These are phyloP conservation scores for Saxispiralis lemnorum DNA, from an alignment of 495 filamentous ascomycete genomes.

Conservation along the genomic window DNA sequence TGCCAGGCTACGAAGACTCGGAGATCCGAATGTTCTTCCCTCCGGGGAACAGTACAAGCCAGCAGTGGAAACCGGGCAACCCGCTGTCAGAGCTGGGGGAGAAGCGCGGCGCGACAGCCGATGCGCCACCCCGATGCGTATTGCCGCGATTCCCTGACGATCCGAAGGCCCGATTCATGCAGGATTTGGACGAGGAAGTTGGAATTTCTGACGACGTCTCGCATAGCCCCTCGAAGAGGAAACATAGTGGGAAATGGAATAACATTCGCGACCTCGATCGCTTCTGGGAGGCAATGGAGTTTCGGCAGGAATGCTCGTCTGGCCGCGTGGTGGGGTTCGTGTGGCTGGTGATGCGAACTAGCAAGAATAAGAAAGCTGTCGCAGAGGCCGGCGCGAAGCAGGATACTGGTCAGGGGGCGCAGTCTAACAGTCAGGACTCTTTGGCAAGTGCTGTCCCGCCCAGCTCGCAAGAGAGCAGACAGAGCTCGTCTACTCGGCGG, in stretches of 20 bases:
- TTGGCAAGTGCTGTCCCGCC: not conserved
- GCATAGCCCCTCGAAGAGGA: constrained; percentile 20
- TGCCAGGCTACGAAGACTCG: constrained; percentile 65
- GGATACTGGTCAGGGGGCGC: constrained; percentile 10
- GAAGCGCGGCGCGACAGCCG: constrained; percentile 10
- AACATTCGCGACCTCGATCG: constrained; percentile 66
- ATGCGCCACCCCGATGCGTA: constrained; percentile 60
- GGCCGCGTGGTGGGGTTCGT: constrained; percentile 84
- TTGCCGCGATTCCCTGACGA: constrained; percentile 90
- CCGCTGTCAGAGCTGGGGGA: constrained; percentile 45
- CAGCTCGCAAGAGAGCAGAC: not conserved
- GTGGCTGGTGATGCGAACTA: constrained; percentile 60
- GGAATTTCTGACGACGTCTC: constrained; percentile 28
- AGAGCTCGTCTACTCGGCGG: constrained; percentile 5
- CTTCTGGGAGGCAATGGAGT: constrained; percentile 99
- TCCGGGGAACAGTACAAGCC: not conserved
- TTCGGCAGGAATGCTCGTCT: constrained; percentile 83
- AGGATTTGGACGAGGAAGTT: constrained; percentile 72
- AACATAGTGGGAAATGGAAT: constrained; percentile 52
- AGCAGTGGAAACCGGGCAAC: constrained; percentile 31
- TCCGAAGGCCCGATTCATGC: constrained; percentile 78
- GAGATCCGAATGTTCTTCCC: constrained; percentile 54
- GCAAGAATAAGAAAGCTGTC: no score
- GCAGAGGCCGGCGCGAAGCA: not conserved
- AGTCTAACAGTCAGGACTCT: constrained; percentile 18